Base-by-base conservation (phyloP, 1,139 yeast genomes). In the Zygosaccharomyces sapae region DNA sequence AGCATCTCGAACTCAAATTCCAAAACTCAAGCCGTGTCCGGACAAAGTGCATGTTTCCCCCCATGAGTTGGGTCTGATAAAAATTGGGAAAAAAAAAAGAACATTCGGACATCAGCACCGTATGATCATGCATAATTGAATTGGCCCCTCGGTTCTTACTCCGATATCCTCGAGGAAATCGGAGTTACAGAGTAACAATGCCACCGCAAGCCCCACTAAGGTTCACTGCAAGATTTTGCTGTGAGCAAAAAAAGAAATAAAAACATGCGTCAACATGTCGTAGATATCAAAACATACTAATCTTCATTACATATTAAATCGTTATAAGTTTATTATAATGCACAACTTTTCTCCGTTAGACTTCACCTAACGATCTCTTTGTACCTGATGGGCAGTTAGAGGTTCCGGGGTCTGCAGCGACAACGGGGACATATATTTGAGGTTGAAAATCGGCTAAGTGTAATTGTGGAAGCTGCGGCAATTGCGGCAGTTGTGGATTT, bases 371-470 rank as follows among this genome's bases (percentile, higher is more conserved):
- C 22, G 13, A 12, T 19, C 35, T 19, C 24, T 39, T 39, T 9
- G 24, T 20, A 2, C 42, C 35, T 13, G 12, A 24, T 18, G 29
- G 19, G 9, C 31, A 13, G 8, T 16, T 25, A 6, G 31, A 27
- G 18, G 19, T 12, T 16, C 40, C 31, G 18, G 18, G 7, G 19
- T 37, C 40, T 27, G 20, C 24, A 16, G 48, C 51, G 20, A 46
- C 44, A 10, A 48, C 44, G 20, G 52, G 49, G 8, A 49, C 49
- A 39, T 49, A 49, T 18, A 49, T 43, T 44, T 49, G 52, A 9
- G 47, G 52, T 38, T 49, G 52, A 19, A 24, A 22, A 22, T 33
- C 30, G 13, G 29, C 34, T 13, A 41, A 13, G 10, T 33, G 45
- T 37, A 36, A 27, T 19, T 41, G 45, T 12, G 45, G 39, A 9